These are phyloP conservation scores for Pseudozyma sp. DNA, from an alignment of 1,284 basidiomycete species.

Conservation along the genomic window DNA sequence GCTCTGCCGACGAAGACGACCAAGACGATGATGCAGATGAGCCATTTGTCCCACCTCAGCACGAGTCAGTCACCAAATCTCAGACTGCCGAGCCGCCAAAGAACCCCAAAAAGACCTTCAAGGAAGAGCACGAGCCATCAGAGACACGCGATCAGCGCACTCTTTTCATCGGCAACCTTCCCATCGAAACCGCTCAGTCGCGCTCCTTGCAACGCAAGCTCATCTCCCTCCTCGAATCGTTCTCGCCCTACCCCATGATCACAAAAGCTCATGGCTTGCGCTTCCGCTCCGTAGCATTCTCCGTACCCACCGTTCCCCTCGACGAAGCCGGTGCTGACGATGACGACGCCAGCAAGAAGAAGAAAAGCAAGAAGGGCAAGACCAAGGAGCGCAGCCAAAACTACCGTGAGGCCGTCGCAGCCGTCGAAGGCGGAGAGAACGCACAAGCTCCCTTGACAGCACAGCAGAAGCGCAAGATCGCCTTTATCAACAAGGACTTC, in stretches of 20 bases:
- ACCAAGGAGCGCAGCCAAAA: conserved; percentile 73
- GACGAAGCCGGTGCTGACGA: conserved; percentile 64
- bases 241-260: conserved; percentile 57
- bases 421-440: conserved; percentile 59
- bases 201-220: conserved; percentile 67
- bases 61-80: conserved; percentile 67
- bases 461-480: conserved; percentile 90
- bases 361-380: conserved; percentile 65
- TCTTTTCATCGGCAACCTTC: conserved; percentile 92
- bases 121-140: conserved; percentile 49
- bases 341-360: conserved; percentile 52
- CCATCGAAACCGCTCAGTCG: conserved; percentile 79
- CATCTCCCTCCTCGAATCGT: conserved; percentile 66
- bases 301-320: conserved; percentile 63
- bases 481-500: conserved; percentile 87
- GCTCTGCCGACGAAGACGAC: conserved; percentile 20
- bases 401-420: conserved; percentile 74
- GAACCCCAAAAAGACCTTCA: conserved; percentile 53
- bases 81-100: conserved; percentile 32
- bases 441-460: conserved; percentile 76
- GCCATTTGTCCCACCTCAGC: conserved; percentile 64
- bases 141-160: conserved; percentile 78
- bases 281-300: conserved; percentile 68
- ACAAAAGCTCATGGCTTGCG: conserved; percentile 60
- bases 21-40: conserved; percentile 41